These are phyloP conservation scores for Clarireedia hainanense DNA, from an alignment of 2,329 filamentous ascomycete genomes.

Conservation along the genomic window DNA sequence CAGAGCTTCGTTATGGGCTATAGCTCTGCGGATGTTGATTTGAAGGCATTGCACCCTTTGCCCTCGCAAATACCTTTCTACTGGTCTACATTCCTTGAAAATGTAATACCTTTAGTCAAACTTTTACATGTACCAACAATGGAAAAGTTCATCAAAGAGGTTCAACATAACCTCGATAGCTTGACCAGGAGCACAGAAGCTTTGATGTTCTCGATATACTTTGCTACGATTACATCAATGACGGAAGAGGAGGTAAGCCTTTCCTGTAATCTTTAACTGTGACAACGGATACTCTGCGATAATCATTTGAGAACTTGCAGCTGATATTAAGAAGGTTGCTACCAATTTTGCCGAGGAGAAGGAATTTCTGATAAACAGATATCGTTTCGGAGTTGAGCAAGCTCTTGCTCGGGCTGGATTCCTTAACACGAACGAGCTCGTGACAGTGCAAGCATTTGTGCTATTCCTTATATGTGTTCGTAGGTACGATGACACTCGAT, in stretches of 20 bases:
- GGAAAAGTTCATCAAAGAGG: slow-evolving; percentile 52
- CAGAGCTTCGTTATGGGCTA: slow-evolving; percentile 69
- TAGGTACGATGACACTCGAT: slow-evolving; percentile 35
- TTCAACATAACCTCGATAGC: slow-evolving; percentile 49
- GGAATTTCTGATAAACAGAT: slow-evolving; percentile 36
- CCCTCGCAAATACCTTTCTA: slow-evolving; percentile 58
- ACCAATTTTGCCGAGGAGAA: slow-evolving; percentile 36
- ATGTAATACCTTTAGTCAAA: slow-evolving; percentile 66
- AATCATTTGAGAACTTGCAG: background rate
- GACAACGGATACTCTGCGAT: too few relatives aligned
- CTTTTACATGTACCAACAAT: slow-evolving; percentile 63
- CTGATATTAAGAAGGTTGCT: slow-evolving; percentile 21
- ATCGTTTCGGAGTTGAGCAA: slow-evolving; percentile 47
- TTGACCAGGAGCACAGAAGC: slow-evolving; percentile 39
- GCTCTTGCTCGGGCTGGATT: slow-evolving; percentile 47
- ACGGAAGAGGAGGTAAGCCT: slow-evolving; percentile 24
- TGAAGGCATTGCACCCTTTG: slow-evolving; percentile 56
- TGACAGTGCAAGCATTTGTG: slow-evolving; percentile 47
- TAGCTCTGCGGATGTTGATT: slow-evolving; percentile 60
- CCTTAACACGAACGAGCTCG: slow-evolving; percentile 44
- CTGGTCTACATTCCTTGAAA: slow-evolving; percentile 65
- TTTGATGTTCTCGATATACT: slow-evolving; percentile 49
- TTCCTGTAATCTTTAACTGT: too few relatives aligned
- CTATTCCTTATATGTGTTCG: slow-evolving; percentile 48
- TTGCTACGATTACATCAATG: slow-evolving; percentile 40